Base-by-base conservation (phyloP, 75 land plant genomes). In the Sequoiadendron giganteum region DNA sequence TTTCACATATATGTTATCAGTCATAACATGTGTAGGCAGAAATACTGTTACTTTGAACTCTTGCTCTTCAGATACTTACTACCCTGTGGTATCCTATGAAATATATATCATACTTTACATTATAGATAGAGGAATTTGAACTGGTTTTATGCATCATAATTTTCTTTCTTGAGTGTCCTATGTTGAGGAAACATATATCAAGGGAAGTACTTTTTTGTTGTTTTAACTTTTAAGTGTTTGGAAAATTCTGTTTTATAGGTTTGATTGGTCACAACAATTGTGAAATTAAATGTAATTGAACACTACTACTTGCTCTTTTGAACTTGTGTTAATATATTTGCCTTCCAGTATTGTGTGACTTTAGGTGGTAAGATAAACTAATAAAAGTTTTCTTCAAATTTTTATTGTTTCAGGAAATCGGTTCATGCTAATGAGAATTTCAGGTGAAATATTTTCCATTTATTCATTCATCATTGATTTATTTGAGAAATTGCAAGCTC, bases 361-460 rank as follows among this genome's bases (percentile, higher is more conserved):
- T 25, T 11, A 45, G 30, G 43, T 82, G 1, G 52, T 47, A n/a
- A 82, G n/a, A 38, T 42, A 25, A 89, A 47, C 82, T 40, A 52
- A 86, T 68, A 18, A 47, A 75, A 28, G 45, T 81, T 16, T 36
- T 32, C 86, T 36, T 42, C 86, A n/a, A 58, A 47, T 88, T 90
- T 81, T 70, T 87, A 28, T 45, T 86, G 76, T 40, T 90, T 89
- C 95, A 98, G 99, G 95, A 97, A 97, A 91, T 91, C 99, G 10
- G 94, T 93, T 34, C 96, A 97, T 91, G 86, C 93, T 13, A 98
- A 98, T 84, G 99, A 98, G 76, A 98, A 98, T 89, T 94, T 98
- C 94, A 95, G 99, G 99, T 97, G 43, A 81, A 30, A 5, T 21
- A 34, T 85, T 75, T 43, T 9, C 25, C 42, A 3, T 85, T 56